Percentiles rank a stretch among this genome's conserved stretches.
These are phyloP conservation scores for Sutorius australiensis DNA, from an alignment of 768 basidiomycete species.

Conservation along the genomic window DNA sequence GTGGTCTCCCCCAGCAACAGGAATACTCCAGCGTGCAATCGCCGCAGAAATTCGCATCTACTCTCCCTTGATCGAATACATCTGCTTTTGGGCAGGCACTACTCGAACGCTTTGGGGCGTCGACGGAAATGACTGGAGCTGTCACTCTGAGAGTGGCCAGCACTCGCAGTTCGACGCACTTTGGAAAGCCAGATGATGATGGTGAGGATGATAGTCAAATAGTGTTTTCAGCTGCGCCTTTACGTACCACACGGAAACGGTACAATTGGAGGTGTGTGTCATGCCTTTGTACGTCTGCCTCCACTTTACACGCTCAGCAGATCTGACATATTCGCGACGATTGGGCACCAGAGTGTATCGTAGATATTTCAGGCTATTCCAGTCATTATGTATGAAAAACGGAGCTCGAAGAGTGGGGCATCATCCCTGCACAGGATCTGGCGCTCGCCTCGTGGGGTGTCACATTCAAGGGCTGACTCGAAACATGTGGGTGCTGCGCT, in stretches of 20 bases:
- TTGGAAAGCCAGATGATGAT: constrained; percentile 26
- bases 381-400: constrained; percentile 31
- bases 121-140: constrained; percentile 36
- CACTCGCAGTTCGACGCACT: constrained; percentile 27
- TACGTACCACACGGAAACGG: constrained; percentile 25
- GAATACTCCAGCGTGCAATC: constrained; percentile 34
- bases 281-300: constrained; percentile 23
- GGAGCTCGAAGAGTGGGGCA: constrained; percentile 21
- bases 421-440: constrained; percentile 22
- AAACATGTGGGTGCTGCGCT: constrained; percentile 32
- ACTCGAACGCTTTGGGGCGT: constrained; percentile 29
- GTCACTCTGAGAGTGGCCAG: constrained; percentile 26
- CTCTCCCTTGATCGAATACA: constrained; percentile 31
- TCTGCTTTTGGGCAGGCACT: constrained; percentile 35
- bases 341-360: constrained; percentile 20
- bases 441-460: constrained; percentile 30
- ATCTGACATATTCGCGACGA: constrained; percentile 19
- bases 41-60: constrained; percentile 38
- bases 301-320: constrained; percentile 19
- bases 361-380: constrained; percentile 24
- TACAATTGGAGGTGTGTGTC: constrained; percentile 21
- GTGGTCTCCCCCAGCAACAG: constrained; percentile 33
- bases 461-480: constrained; percentile 16
- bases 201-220: constrained; percentile 7
- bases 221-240: constrained; percentile 15